Evolutionary conservation across 2,329 filamentous ascomycete species (phyloP), one percentile per base, ranked within the genome.

Genomic region (Ascochyta rabiei): DNA sequence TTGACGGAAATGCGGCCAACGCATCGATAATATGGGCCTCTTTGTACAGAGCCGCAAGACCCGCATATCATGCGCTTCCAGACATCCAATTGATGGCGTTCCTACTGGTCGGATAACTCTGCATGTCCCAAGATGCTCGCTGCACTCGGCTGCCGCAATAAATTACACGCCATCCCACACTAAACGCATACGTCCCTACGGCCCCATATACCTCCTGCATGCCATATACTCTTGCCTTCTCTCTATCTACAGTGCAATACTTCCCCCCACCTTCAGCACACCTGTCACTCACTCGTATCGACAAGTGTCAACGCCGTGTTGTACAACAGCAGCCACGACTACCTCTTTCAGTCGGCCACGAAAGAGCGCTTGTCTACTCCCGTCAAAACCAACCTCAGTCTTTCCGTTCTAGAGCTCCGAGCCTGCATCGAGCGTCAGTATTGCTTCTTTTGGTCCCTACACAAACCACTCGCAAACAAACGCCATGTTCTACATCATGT

Each of bases 1-100:
- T 88, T 93, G 90, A 90, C 84, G 84, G 86, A 82, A 83, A 88
- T 82, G 82, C 81, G 87, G 91, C 91, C 91, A 96, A 83, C 91
- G 89, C 91, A 96, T 92, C 90, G 90, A 72, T 77, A 78, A 72
- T 77, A 78, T 77, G 77, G 77, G 76, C 74, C 77, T 76, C 54
- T 75, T 66, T 63, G 59, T 68, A 70, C 72, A 76, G 75, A 77
- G 75, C 75, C 75, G 74, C 75, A 68, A 64, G 66, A 67, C 73
- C 71, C 69, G 73, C 73, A 75, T 66, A 67, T 69, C 69, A 61
- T 73, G 69, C 71, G 70, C 73, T 69, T 70, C 63, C 52, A 67
- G 48, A 73, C 56, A 62, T 64, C 67, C 72, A 75, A 71, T 73
- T 72, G 66, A 66, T 61, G 59, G 56, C 79, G 84, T 83, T 82